These are phyloP conservation scores for Canavalia ensiformis DNA, from an alignment of 306 rosid genomes.

Conservation along the genomic window DNA sequence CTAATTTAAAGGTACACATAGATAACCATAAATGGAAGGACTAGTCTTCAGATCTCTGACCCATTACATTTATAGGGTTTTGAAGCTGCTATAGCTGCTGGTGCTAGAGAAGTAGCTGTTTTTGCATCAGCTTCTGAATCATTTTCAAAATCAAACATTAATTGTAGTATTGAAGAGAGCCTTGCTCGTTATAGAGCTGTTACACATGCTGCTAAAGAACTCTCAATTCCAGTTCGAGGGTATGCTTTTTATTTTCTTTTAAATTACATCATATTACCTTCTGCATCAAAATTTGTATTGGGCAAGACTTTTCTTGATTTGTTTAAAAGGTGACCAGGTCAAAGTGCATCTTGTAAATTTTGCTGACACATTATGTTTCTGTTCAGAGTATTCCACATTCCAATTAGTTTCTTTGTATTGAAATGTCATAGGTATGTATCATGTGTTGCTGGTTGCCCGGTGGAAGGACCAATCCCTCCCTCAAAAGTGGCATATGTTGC, in stretches of 20 bases:
- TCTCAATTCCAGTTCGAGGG: conserved; percentile 90
- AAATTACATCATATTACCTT: conserved; percentile 19
- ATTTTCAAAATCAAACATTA: conserved; percentile 89
- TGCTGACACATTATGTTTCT: conserved; percentile 12
- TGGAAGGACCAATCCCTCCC: conserved; percentile 87
- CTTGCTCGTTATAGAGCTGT: conserved; percentile 75
- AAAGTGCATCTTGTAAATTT: conserved; percentile 35
- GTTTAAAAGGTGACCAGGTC: neutral
- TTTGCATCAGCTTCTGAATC: conserved; percentile 96
- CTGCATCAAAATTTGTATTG: conserved; percentile 3
- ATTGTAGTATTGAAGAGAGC: conserved; percentile 89
- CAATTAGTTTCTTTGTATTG: conserved; percentile 30
- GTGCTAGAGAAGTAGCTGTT: conserved; percentile 88
- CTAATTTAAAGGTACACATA: conserved; percentile 75
- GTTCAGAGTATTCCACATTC: conserved; percentile 22
- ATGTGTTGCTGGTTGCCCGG: conserved; percentile 92
- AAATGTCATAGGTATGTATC: conserved; percentile 80
- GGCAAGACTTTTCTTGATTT: neutral
- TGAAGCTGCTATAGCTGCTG: conserved; percentile 90
- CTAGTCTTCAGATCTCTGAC: conserved; percentile 36
- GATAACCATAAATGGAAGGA: neutral
- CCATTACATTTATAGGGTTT: conserved; percentile 67
- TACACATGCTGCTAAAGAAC: conserved; percentile 79
- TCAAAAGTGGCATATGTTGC: conserved; percentile 92
- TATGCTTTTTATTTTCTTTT: conserved; percentile 49